phyloP scores from a whole-genome alignment of 1,284 basidiomycete genomes.

The Chalciporus piperatoides region DNA sequence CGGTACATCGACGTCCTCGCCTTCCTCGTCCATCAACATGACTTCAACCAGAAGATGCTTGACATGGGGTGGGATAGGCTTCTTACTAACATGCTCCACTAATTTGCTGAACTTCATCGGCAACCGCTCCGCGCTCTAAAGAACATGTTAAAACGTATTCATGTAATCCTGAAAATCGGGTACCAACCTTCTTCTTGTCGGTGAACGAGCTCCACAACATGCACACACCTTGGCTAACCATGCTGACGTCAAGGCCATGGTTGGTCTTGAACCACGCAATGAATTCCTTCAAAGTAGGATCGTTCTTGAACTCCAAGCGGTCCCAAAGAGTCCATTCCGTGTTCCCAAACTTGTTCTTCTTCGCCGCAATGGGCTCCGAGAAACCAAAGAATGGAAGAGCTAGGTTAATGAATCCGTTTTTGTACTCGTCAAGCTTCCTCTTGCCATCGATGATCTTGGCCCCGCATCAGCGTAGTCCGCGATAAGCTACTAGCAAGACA shows the following conservation, averaged over 20 bases:
- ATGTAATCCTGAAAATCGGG: neutral
- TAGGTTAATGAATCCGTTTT: constrained; percentile 98
- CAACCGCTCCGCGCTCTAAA: constrained; percentile 80
- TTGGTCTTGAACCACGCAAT: constrained; percentile 81
- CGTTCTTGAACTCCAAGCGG: constrained; percentile 88
- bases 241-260: constrained; percentile 87
- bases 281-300: constrained; percentile 88
- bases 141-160: constrained; percentile 7
- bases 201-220: constrained; percentile 97
- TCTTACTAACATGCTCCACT: constrained; percentile 93
- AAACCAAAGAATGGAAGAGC: constrained; percentile 99
- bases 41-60: constrained; percentile 90
- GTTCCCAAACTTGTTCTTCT: constrained; percentile 83
- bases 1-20: constrained; percentile 84
- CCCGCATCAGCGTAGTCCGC: constrained; percentile 5
- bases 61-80: constrained; percentile 75
- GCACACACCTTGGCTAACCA: constrained; percentile 96
- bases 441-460: constrained; percentile 91
- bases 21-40: constrained; percentile 89
- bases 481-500: constrained; percentile 8
- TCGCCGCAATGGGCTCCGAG: constrained; percentile 95
- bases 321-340: constrained; percentile 99
- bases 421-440: constrained; percentile 90
- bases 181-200: constrained; percentile 79
- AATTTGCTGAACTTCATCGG: constrained; percentile 89